Base-by-base conservation (phyloP, 2,329 filamentous ascomycete species). In the Fusarium sp. region DNA sequence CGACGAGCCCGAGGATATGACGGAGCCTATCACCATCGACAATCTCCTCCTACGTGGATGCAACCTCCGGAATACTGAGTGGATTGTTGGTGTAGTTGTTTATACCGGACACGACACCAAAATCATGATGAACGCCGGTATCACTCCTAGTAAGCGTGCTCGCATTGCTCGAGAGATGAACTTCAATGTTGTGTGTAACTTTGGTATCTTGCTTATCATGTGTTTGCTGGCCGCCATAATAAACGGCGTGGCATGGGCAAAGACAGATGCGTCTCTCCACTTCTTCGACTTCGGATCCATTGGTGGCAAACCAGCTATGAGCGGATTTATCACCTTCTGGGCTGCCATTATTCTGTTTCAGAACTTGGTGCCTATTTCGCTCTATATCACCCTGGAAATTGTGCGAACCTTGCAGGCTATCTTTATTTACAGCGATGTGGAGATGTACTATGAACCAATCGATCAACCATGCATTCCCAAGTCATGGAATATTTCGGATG, bases 401-500 rank as follows among this genome's bases (percentile, higher is more conserved):
- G 94, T 99, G 64, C 93, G 96, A 73, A 96, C 95, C 0, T 87
- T 94, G 17, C 96, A 99, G 83, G 96, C 96, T 8, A 91, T 97
- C 80, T 99, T 99, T 87, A 99, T 99, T 80, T 98, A 97, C 85
- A 98, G 92, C 84, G 96, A 99, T 80, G 89, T 94, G 9, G 90
- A 92, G 80, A 99, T 99, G 97, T 99, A 98, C 83, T 98, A 99
- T 84, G 96, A 96, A 64, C 91, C 91, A 78, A 91, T 98, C 74
- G 95, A 98, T 79, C 95, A 98, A 80, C 95, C 96, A 5, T 99
- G 97, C 80, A 94, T 97, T 17, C 96, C 97, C 10, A 98, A 98
- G 80, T 95, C 95, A 0, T 99, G 96, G 96, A 99, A 98, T 81
- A 98, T 99, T 57, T 98, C 96, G 2, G 96, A 99, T 80, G 97